A percentile compares a stretch with the other conserved stretches of the same genome.
Conservation (phyloP, 768 basidiomycete genomes). For the Pisolithus tinctorius region DNA sequence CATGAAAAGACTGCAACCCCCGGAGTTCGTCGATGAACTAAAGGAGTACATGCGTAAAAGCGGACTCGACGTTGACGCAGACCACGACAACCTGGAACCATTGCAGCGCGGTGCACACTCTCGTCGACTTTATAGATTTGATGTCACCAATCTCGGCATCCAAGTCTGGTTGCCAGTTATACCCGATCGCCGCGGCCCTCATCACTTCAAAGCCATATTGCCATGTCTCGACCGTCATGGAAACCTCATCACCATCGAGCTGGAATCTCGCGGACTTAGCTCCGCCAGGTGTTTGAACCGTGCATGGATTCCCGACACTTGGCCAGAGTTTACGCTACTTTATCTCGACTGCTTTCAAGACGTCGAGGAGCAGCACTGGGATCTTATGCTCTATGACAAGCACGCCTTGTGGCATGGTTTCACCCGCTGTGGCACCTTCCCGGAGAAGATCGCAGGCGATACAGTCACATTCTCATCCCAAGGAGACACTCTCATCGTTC, state of each 20-base stretch:
- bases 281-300: neutral
- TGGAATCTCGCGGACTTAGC: neutral
- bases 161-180: neutral
- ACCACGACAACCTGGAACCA: neutral
- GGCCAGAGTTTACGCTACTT: neutral
- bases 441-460: neutral
- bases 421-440: neutral
- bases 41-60: neutral
- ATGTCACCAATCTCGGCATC: neutral
- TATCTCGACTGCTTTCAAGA: neutral
- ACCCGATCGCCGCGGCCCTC: neutral
- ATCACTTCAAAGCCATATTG: too few relatives aligned
- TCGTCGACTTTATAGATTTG: neutral
- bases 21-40: neutral
- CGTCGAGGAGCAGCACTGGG: neutral
- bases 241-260: too few relatives aligned
- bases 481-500: neutral
- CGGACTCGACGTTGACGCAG: too few relatives aligned
- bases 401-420: neutral
- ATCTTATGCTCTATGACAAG: neutral
- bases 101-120: neutral
- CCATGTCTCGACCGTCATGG: too few relatives aligned
- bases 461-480: neutral
- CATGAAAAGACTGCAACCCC: neutral
- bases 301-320: neutral